Evolutionary conservation across 192 early-diverging fungal species (phyloP), one percentile per base, ranked within the genome.

Genomic region (Obelidium mucronatum): DNA sequence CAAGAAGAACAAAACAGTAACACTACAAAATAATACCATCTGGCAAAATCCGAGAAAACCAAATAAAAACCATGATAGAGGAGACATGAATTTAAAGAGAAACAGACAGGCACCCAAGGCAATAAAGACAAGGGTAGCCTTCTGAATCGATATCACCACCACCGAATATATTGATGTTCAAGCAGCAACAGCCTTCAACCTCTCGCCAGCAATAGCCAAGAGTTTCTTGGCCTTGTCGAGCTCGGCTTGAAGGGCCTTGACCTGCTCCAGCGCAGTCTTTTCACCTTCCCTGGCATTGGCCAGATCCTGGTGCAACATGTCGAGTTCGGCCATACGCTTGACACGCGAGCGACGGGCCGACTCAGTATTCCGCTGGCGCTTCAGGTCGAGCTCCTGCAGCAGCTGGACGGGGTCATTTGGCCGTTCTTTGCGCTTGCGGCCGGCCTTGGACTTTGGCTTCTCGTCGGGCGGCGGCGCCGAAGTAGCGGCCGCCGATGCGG

Each of bases 261-360:
- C 42, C 58, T 73, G 44, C 40, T 76, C 81, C 53, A 69, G 62
- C 73, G 76, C 62, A 6, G 37, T 33, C 55, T 63, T 70, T 40
- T 59, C 34, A 19, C 35, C 48, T 44, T 81, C 78, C 24, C 67
- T 54, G 35, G 93, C 88, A 13, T 79, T 74, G 71, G 93, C 92
- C 2, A 97, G 83, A 48, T 92, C 90, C 3, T 86, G 83, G 53
- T 97, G 94, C 30, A 92, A 88, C 44, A 73, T 80, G 77, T 97
- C 97, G n/a, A 97, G 89, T 11, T 87, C 84, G 73, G 94, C 95
- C 90, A 97, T 91, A 78, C 88, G 88, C 79, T 93, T 90, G 73
- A 91, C 84, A 36, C 97, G 91, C 31, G 94, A 95, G 55, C 97
- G 90, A 61, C 97, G 93, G 0, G 97, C 97, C 13, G 96, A 94